A percentile compares a stretch with the other conserved stretches of the same genome.
Evolutionary conservation across 2,329 filamentous ascomycete species (phyloP).

Genomic region (Onygenales sp.): DNA sequence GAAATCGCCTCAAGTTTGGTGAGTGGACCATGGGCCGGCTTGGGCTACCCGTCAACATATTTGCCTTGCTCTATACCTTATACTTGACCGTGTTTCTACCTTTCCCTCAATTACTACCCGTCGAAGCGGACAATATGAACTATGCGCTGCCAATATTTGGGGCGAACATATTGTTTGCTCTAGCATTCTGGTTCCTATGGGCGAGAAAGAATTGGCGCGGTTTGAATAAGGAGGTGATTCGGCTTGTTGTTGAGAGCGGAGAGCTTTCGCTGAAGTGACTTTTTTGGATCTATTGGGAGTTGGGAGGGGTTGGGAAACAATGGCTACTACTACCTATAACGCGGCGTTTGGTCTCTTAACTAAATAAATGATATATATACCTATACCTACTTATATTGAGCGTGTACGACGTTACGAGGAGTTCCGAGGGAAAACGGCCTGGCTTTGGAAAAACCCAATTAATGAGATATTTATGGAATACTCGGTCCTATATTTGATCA

Average conservation of each 20-base stretch:
- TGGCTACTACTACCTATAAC: too few relatives aligned
- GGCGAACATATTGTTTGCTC: slow-evolving; percentile 10
- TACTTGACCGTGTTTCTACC: slow-evolving; percentile 24
- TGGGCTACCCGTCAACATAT: slow-evolving; percentile 24
- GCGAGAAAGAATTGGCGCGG: slow-evolving; percentile 11
- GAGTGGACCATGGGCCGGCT: slow-evolving; percentile 23
- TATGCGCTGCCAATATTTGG: slow-evolving; percentile 27
- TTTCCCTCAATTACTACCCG: slow-evolving; percentile 25
- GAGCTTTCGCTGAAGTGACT: slow-evolving; percentile 10
- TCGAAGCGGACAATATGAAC: slow-evolving; percentile 30
- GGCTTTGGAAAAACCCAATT: too few relatives aligned
- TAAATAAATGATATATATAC: too few relatives aligned
- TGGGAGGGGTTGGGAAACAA: too few relatives aligned
- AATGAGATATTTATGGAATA: too few relatives aligned
- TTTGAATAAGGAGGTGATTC: slow-evolving; percentile 12
- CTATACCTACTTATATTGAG: too few relatives aligned
- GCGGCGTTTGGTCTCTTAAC: too few relatives aligned
- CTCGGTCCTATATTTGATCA: too few relatives aligned
- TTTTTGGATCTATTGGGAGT: background rate
- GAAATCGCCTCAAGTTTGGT: slow-evolving; percentile 15
- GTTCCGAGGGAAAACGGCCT: too few relatives aligned
- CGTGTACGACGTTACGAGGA: too few relatives aligned
- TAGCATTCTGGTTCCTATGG: slow-evolving; percentile 10
- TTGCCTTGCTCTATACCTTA: slow-evolving; percentile 24
- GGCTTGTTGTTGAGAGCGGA: slow-evolving; percentile 11